A percentile compares a stretch with the other conserved stretches of the same genome.
These are phyloP conservation scores for Lactifluus subvellereus DNA, from an alignment of 768 basidiomycete genomes.

Conservation along the genomic window DNA sequence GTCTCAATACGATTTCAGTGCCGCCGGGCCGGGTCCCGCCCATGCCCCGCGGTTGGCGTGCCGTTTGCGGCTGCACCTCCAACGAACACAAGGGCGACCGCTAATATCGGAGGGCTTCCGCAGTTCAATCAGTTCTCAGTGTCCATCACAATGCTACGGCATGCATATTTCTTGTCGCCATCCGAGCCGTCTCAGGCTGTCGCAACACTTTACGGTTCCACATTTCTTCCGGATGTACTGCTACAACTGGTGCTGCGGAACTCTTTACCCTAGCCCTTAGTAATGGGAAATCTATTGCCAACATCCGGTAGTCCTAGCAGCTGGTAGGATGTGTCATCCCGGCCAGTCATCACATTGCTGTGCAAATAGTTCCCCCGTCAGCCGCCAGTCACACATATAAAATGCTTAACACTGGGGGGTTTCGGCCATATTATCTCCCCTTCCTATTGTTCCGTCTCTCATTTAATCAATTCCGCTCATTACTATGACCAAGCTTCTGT, in stretches of 20 bases:
- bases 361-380: conserved; percentile 8
- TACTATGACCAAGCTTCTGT: conserved; percentile 17
- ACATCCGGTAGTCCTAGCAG: background rate
- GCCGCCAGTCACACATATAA: conserved; percentile 22
- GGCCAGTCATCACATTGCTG: background rate
- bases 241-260: background rate
- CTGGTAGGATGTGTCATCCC: background rate
- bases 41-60: no score
- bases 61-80: no score
- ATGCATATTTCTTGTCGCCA: background rate
- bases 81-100: background rate
- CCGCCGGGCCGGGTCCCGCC: no score
- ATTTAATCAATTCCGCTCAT: conserved; percentile 1
- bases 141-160: background rate
- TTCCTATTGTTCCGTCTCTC: background rate
- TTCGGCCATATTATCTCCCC: background rate
- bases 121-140: background rate
- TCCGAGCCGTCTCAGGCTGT: background rate
- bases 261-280: background rate
- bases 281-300: background rate
- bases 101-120: background rate
- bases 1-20: no score
- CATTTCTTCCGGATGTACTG: background rate
- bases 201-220: background rate
- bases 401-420: background rate